Evolutionary conservation across 139 green algal genomes (phyloP).

Genomic region (Chlamydomonas schloesseri): DNA sequence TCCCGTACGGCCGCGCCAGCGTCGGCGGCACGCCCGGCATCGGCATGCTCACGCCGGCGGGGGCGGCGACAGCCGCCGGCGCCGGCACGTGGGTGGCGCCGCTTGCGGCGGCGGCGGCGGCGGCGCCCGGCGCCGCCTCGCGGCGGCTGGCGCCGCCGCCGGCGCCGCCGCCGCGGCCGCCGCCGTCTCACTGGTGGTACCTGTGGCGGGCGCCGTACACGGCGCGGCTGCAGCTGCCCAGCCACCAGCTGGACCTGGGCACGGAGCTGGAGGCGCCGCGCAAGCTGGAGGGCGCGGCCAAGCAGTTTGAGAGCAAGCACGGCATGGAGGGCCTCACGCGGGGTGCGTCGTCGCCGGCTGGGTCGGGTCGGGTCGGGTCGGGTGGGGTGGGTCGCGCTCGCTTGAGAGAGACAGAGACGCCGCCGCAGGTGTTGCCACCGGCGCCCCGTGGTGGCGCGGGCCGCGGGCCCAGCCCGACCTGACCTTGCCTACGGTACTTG

Average conservation of each 20-base stretch:
- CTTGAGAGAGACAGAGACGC: no score
- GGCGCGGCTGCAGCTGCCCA: conserved; percentile 61
- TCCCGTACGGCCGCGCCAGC: not conserved
- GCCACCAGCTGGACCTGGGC: conserved; percentile 39
- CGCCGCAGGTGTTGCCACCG: no score
- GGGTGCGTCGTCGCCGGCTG: no score
- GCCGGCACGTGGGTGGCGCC: not conserved
- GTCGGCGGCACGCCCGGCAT: not conserved
- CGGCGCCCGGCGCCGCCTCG: not conserved
- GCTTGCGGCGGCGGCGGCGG: no score
- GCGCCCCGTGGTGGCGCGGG: no score
- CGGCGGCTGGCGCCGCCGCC: not conserved
- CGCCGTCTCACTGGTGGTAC: conserved; percentile 42
- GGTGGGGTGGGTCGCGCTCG: no score
- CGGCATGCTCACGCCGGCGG: not conserved
- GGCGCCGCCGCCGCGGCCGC: conserved; percentile 31
- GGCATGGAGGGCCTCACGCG: conserved; percentile 62
- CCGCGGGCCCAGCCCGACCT: no score
- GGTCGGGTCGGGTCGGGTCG: no score
- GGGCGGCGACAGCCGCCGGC: not conserved
- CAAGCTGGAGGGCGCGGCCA: conserved; percentile 16
- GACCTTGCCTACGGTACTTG: no score
- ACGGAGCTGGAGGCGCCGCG: conserved; percentile 28
- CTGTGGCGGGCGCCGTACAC: conserved; percentile 62
- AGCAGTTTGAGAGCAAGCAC: conserved; percentile 47